These are phyloP conservation scores for Chaetomidium leptoderma DNA, from an alignment of 495 filamentous ascomycete species.

Conservation along the genomic window DNA sequence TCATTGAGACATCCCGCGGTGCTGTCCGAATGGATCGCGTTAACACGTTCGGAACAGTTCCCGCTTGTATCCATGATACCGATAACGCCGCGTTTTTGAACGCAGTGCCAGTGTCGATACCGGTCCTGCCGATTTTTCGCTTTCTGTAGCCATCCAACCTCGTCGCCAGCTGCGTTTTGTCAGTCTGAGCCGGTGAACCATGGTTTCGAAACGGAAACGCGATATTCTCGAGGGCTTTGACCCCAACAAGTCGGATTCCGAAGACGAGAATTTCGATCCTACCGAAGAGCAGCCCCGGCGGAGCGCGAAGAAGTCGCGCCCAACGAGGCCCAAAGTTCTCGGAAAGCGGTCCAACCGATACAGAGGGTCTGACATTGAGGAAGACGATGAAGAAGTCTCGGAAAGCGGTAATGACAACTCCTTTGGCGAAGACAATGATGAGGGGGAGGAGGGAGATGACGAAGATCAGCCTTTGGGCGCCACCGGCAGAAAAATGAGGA, in stretches of 20 bases:
- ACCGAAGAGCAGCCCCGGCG: slow-evolving; percentile 42
- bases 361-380: slow-evolving; percentile 62
- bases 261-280: slow-evolving; percentile 72
- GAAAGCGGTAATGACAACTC: slow-evolving; percentile 58
- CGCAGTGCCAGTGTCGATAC: neutral
- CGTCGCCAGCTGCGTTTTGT: neutral
- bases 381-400: slow-evolving; percentile 58
- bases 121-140: neutral
- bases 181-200: slow-evolving; percentile 1
- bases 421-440: slow-evolving; percentile 53
- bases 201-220: slow-evolving; percentile 57
- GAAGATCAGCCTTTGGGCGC: slow-evolving; percentile 57
- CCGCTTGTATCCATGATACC: neutral
- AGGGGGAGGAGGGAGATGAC: slow-evolving; percentile 60
- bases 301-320: slow-evolving; percentile 39
- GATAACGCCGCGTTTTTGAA: neutral
- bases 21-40: neutral
- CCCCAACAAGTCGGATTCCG: slow-evolving; percentile 77
- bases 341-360: slow-evolving; percentile 46
- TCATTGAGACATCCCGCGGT: neutral
- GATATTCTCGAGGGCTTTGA: slow-evolving; percentile 62
- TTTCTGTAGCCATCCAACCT: neutral
- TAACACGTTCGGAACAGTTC: neutral
- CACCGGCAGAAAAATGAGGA: slow-evolving; percentile 66
- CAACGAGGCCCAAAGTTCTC: slow-evolving; percentile 41